These are phyloP conservation scores for Myxozyma sirexii DNA, from an alignment of 805 yeast species.

Conservation along the genomic window DNA sequence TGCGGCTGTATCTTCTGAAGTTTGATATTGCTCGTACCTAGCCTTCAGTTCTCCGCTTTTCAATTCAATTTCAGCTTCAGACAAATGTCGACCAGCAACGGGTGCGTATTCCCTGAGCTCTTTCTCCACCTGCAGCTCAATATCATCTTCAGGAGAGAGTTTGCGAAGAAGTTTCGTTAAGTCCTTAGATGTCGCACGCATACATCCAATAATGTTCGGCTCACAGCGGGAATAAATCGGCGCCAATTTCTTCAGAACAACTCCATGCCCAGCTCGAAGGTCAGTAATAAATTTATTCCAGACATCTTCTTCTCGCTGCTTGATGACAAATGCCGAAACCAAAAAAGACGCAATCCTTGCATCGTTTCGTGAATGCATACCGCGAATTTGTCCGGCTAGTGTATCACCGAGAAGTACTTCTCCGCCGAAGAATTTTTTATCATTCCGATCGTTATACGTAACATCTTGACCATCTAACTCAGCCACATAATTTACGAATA, in stretches of 20 bases:
- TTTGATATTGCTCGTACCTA: constrained; percentile 2
- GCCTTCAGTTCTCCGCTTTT: background rate
- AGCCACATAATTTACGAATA: constrained; percentile 21
- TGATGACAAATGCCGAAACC: constrained; percentile 24
- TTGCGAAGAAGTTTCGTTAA: background rate
- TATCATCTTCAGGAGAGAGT: background rate
- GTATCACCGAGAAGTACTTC: constrained; percentile 12
- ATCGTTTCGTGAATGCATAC: constrained; percentile 16
- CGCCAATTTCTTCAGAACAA: constrained; percentile 1
- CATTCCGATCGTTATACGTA: background rate
- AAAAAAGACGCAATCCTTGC: constrained; percentile 19
- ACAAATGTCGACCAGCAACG: background rate
- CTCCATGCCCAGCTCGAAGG: constrained; percentile 17
- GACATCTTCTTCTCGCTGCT: constrained; percentile 11
- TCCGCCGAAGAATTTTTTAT: background rate
- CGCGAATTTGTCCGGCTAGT: constrained; percentile 21
- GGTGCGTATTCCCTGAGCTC: constrained; percentile 11
- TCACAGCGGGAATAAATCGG: constrained; percentile 13
- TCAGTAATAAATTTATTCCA: constrained; percentile 18
- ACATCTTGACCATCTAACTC: constrained; percentile 1
- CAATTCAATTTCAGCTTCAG: background rate
- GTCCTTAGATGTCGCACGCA: constrained; percentile 11
- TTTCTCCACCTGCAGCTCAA: constrained; percentile 2
- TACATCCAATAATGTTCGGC: constrained; percentile 1
- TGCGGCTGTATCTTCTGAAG: background rate